Evolutionary conservation across 805 yeast species (phyloP).

Genomic region (Wickerhamomyces tratensis): DNA sequence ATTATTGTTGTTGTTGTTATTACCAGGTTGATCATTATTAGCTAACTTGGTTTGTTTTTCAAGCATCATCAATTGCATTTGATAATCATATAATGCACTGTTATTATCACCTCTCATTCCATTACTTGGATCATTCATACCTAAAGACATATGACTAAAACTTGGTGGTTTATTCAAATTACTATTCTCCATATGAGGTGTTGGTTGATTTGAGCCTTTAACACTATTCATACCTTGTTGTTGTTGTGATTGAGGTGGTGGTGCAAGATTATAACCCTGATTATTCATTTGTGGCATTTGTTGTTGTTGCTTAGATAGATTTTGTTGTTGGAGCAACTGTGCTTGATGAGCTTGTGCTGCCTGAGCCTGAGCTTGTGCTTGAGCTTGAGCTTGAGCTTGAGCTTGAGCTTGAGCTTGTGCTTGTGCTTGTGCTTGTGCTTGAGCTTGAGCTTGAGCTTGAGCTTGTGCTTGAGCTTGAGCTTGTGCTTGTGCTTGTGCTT

Average conservation of each 20-base stretch:
- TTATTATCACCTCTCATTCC: conserved; percentile 12
- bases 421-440: conserved; percentile 7
- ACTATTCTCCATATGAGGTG: conserved; percentile 1
- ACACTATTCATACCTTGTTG: background rate
- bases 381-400: conserved; percentile 18
- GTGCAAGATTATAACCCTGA: background rate
- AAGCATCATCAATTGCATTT: conserved; percentile 63
- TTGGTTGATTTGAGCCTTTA: background rate
- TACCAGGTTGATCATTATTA: background rate
- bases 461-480: conserved; percentile 18
- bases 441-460: conserved; percentile 18
- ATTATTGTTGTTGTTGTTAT: background rate
- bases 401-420: conserved; percentile 14
- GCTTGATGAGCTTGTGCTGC: background rate
- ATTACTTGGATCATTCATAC: conserved; percentile 4
- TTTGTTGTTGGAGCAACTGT: too few relatives aligned
- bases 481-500: background rate
- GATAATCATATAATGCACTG: conserved; percentile 70
- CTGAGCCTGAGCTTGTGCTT: conserved; percentile 13
- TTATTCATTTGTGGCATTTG: background rate
- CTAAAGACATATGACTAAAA: background rate
- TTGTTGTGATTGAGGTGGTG: background rate
- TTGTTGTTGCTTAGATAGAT: background rate
- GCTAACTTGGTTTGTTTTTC: conserved; percentile 58
- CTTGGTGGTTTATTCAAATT: background rate